Percentiles rank a stretch among this genome's conserved stretches.
Evolutionary conservation across 192 early-diverging fungal species (phyloP).

Genomic region (Podila epigama): DNA sequence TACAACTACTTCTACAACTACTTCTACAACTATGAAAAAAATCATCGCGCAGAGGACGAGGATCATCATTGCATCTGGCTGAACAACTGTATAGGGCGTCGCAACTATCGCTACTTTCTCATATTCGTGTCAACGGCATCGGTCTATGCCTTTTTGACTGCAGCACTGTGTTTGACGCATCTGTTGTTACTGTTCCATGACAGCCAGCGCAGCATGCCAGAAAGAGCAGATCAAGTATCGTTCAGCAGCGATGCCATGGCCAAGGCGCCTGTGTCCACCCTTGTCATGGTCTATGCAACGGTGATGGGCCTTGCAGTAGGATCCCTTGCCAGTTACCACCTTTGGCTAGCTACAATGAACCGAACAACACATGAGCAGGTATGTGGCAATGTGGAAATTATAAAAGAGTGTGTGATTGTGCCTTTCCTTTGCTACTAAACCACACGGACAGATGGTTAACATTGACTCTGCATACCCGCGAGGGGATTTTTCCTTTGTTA

Average conservation of each 20-base stretch:
- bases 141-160: conserved; percentile 67
- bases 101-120: conserved; percentile 87
- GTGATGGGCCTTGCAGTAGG: conserved; percentile 73
- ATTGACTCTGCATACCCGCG: background rate
- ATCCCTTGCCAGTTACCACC: conserved; percentile 81
- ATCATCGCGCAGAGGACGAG: conserved; percentile 80
- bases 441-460: background rate
- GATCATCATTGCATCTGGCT: conserved; percentile 97
- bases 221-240: background rate
- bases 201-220: background rate
- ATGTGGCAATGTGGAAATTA: no score
- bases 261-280: conserved; percentile 53
- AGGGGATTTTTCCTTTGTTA: background rate
- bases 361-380: conserved; percentile 93
- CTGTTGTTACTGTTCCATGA: conserved; percentile 53
- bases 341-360: conserved; percentile 70
- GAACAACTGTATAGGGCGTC: conserved; percentile 89
- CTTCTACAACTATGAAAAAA: no score
- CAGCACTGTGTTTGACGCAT: conserved; percentile 65
- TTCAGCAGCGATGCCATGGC: conserved; percentile 27
- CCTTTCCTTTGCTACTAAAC: background rate
- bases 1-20: no score
- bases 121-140: conserved; percentile 72
- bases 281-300: conserved; percentile 67
- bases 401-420: background rate